phyloP scores from a whole-genome alignment of 768 basidiomycete genomes.

The Trametes villosa region DNA sequence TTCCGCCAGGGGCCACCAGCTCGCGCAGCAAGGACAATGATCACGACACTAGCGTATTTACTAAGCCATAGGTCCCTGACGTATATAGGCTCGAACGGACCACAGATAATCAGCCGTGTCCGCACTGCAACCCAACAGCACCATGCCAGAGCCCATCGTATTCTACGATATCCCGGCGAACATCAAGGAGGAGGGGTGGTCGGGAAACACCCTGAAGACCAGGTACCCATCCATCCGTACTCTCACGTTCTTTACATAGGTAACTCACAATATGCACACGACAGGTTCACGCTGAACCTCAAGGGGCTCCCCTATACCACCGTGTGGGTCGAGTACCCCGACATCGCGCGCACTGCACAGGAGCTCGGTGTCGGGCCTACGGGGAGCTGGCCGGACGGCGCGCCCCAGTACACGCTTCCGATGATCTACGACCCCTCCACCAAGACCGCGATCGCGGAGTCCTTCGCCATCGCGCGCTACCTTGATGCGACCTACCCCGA shows the following conservation, averaged over 20 bases:
- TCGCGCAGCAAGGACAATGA: too few species aligned
- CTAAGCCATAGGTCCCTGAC: too few species aligned
- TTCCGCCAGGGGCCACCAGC: too few species aligned
- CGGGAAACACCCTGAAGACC: conserved; percentile 38
- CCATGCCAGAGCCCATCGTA: conserved; percentile 33
- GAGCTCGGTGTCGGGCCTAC: conserved; percentile 43
- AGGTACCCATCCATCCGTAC: conserved; percentile 12
- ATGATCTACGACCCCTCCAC: conserved; percentile 53
- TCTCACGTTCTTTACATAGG: not conserved
- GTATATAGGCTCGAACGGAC: too few species aligned
- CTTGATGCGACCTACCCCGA: conserved; percentile 54
- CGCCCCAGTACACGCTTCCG: conserved; percentile 49
- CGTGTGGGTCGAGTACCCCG: conserved; percentile 52
- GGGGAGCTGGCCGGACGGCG: conserved; percentile 33
- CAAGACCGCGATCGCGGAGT: conserved; percentile 44
- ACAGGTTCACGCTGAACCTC: conserved; percentile 41
- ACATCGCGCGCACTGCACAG: conserved; percentile 43
- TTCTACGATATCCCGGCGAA: conserved; percentile 45
- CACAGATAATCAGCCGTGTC: too few species aligned
- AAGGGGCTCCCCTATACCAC: conserved; percentile 48
- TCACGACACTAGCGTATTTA: not conserved
- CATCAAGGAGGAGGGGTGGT: conserved; percentile 38
- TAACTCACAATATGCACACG: not conserved
- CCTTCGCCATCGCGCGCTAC: conserved; percentile 51
- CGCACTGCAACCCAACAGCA: too few species aligned